These are phyloP conservation scores for Suillus luteus DNA, from an alignment of 768 basidiomycete species.

Conservation along the genomic window DNA sequence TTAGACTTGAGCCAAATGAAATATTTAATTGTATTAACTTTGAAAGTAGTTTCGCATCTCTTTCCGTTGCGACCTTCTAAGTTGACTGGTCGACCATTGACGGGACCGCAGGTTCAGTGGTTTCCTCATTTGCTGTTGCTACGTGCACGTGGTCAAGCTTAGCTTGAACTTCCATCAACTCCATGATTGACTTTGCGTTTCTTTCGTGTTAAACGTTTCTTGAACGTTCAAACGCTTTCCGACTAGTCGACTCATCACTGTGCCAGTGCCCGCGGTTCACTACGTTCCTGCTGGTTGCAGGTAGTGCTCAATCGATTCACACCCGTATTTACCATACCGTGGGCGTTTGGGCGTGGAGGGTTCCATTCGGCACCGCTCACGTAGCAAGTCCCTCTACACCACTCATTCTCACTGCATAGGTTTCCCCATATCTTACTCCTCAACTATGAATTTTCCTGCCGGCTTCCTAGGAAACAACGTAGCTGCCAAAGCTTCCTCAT, in stretches of 20 bases:
- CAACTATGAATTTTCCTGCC: slow-evolving; percentile 15
- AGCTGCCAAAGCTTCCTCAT: slow-evolving; percentile 7
- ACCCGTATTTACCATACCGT: not conserved
- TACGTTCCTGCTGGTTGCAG: not conserved
- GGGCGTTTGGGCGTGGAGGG: not conserved
- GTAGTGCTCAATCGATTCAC: not conserved
- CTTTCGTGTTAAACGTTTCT: not conserved
- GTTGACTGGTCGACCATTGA: not conserved
- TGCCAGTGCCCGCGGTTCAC: not conserved
- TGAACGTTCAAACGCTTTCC: not conserved
- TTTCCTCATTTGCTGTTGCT: slow-evolving; percentile 4
- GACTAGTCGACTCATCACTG: not conserved
- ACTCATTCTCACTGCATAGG: not conserved
- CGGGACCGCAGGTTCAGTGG: not conserved
- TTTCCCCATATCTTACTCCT: not conserved
- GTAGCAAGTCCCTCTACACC: not conserved
- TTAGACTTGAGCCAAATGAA: not conserved
- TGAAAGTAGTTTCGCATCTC: not conserved
- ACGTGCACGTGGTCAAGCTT: slow-evolving; percentile 1
- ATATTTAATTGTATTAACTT: not conserved
- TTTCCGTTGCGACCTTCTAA: not conserved
- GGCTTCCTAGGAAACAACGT: slow-evolving; percentile 5
- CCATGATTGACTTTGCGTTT: not conserved
- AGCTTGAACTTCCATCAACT: not conserved
- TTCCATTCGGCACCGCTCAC: not conserved